A percentile compares a stretch with the other conserved stretches of the same genome.
phyloP scores from a whole-genome alignment of 2,329 filamentous ascomycete genomes.

The Hypoxylon sp. region DNA sequence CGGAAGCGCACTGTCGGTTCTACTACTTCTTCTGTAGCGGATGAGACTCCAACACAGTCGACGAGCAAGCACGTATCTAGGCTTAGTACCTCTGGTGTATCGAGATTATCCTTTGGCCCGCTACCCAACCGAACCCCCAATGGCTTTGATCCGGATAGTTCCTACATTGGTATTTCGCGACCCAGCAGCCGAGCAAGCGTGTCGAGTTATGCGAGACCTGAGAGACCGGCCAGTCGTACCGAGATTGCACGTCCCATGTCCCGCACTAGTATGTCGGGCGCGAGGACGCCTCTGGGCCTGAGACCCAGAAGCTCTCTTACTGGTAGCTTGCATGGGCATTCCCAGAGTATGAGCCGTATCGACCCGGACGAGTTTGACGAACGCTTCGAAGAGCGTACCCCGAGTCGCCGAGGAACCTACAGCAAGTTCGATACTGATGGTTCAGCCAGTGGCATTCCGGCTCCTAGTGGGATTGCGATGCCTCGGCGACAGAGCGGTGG shows the following conservation, averaged over 20 bases:
- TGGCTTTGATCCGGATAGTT: constrained; percentile 59
- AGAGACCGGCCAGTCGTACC: constrained; percentile 67
- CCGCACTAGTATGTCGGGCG: constrained; percentile 71
- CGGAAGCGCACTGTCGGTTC: constrained; percentile 77
- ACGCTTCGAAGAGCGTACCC: constrained; percentile 62
- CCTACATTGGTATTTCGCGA: constrained; percentile 67
- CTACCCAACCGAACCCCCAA: constrained; percentile 67
- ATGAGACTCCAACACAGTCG: constrained; percentile 67
- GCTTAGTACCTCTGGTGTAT: constrained; percentile 73
- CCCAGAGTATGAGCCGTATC: constrained; percentile 69
- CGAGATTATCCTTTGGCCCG: constrained; percentile 74
- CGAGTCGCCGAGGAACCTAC: constrained; percentile 69
- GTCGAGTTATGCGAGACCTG: constrained; percentile 60
- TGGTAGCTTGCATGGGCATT: constrained; percentile 72
- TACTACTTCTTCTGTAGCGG: constrained; percentile 64
- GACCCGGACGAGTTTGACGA: constrained; percentile 66
- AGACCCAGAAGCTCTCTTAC: constrained; percentile 80
- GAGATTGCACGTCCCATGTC: constrained; percentile 75
- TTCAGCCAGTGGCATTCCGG: constrained; percentile 58
- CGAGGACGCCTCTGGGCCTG: constrained; percentile 74
- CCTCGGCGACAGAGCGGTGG: constrained; percentile 64
- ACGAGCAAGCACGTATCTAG: constrained; percentile 67
- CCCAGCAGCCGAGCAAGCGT: constrained; percentile 81
- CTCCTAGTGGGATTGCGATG: constrained; percentile 64
- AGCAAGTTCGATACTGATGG: constrained; percentile 63